Base-by-base conservation (phyloP, 257 asterid genomes). In the Rehmannia glutinosa region DNA sequence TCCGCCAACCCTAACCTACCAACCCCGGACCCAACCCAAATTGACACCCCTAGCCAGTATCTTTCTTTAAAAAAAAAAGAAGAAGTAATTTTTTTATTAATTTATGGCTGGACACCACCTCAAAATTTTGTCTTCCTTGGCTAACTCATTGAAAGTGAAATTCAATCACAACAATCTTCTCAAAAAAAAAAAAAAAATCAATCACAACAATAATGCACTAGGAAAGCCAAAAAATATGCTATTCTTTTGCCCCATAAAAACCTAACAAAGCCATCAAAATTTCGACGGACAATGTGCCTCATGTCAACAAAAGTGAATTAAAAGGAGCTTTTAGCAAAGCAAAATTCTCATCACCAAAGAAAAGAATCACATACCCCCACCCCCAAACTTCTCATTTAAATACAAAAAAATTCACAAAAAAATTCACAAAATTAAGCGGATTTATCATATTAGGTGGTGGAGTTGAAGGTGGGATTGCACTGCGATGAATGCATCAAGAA, bases 401-500 rank as follows among this genome's bases (percentile, higher is more conserved):
- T 45, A 28, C 53, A 16, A 36, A 56, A 52, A 64, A 23, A 12
- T 12, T 45, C 46, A 2, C 61, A 9, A 46, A 61, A 69, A 1
- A 66, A 35, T 36, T 62, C 70, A 69, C 25, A 3, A 32, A 32
- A 32, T 30, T 2, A 32, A 32, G 4, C 38, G 36, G 60, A 70
- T 15, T 64, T 54, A 19, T 55, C 20, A 39, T 27, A 1, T 15
- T 55, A 92, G 98, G 91, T 86, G 45, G 98, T 92, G 62, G 91
- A 89, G 72, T 70, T 92, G 83, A 90, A 82, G 82, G 96, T 92
- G 3, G 95, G 95, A n/a, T 43, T 92, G 52, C 98, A 90, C 81
- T 90, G 97, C 38, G 90, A 80, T 2, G 91, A 87, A 68, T 92
- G 97, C 83, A 89, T 87, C 79, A 89, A 84, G 90, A 86, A 87